Base-by-base conservation (phyloP, 1,284 basidiomycete genomes). In the Ganoderma lingzhi region DNA sequence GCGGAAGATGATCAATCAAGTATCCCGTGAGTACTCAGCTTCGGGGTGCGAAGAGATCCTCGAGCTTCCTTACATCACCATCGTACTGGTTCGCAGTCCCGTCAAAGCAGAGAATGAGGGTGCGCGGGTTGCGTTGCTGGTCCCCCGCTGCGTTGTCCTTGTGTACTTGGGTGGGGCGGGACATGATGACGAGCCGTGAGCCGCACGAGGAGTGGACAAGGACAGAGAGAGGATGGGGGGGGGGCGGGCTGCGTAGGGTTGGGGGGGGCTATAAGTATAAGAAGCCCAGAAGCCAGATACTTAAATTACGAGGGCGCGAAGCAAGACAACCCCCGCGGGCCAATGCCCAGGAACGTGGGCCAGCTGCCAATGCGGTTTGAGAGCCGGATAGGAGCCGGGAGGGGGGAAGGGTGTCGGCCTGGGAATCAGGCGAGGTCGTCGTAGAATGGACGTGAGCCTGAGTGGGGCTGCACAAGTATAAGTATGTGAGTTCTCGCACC, bases 81-180 rank as follows among this genome's bases (percentile, higher is more conserved):
- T 84, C 84, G 69, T 82, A 87, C 73, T 84, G 82, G 71, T 84
- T 83, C 28, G 83, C 81, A 32, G 86, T 87, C 5, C 86, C 86
- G 72, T 88, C 86, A 69, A 88, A 87, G 74, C 86, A 87, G 9
- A 88, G 78, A 6, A 88, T 81, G 60, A 87, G 78, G 0, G 83
- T 84, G 14, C 84, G 80, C 5, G 77, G 69, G 48, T 72, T 68
- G 17, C 60, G 70, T 6, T 66, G 67, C 19, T 62, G 55, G 53
- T 48, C 69, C 28, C 62, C 53, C 32, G 56, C 6, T 5, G 44
- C 30, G 6, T 56, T 61, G 10, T 62, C 61, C 12, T 39, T 28
- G 41, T 23, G 14, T 9, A 15, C 23, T 39, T 23, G 53, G 59
- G 12, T 61, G 9, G 59, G 39, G n/a, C 4, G n/a, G 23, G 41